Conservation (phyloP, 1,284 basidiomycete species). For the Calocybe gambosa region DNA sequence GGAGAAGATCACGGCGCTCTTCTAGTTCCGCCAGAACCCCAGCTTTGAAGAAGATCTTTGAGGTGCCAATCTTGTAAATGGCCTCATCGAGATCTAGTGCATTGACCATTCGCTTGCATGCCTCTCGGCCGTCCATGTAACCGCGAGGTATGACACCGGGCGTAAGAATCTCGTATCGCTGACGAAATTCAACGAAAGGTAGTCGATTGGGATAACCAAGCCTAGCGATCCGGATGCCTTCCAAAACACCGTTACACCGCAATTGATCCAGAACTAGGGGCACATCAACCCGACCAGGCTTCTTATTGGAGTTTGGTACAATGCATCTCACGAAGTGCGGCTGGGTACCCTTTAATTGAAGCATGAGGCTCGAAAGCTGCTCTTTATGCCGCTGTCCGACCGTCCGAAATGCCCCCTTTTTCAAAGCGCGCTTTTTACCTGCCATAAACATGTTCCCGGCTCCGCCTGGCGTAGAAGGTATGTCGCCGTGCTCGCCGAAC, state of each 20-base stretch:
- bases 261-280: conserved; percentile 96
- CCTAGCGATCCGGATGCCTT: conserved; percentile 97
- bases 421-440: conserved; percentile 75
- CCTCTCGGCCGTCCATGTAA: conserved; percentile 97
- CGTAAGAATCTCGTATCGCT: conserved; percentile 94
- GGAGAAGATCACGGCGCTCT: conserved; percentile 81
- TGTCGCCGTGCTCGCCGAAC: conserved; percentile 80
- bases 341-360: conserved; percentile 88
- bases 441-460: conserved; percentile 40
- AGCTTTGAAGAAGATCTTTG: conserved; percentile 99
- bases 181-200: conserved; percentile 95
- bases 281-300: conserved; percentile 88
- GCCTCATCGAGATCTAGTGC: conserved; percentile 83
- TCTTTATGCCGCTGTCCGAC: conserved; percentile 96
- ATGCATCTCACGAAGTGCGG: conserved; percentile 99
- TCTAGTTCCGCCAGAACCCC: conserved; percentile 98
- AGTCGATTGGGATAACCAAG: conserved; percentile 96
- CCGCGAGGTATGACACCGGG: conserved; percentile 89
- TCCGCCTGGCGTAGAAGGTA: conserved; percentile 28
- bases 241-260: conserved; percentile 97
- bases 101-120: conserved; percentile 89
- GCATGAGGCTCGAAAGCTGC: conserved; percentile 89
- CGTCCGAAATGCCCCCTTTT: conserved; percentile 96
- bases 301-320: conserved; percentile 92
- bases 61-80: conserved; percentile 89